phyloP scores from a whole-genome alignment of 2,329 filamentous ascomycete genomes.

The Calonectria multiphialidica region DNA sequence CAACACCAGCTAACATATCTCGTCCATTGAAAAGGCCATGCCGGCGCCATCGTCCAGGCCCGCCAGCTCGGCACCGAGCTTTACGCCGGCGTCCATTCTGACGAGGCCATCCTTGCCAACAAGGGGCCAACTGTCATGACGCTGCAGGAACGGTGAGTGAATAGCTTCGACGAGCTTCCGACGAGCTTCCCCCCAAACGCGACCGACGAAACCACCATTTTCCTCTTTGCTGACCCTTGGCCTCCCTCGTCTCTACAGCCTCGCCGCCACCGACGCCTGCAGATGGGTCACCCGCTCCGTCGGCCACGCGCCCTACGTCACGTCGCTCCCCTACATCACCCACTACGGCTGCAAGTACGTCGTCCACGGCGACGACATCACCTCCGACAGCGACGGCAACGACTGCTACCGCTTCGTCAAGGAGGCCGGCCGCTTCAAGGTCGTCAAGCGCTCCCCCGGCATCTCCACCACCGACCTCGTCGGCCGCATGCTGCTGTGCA shows the following conservation, averaged over 20 bases:
- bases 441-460: constrained; percentile 94
- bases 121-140: constrained; percentile 99
- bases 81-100: constrained; percentile 93
- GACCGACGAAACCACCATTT: not conserved
- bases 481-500: constrained; percentile 96
- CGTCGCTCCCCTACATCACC: constrained; percentile 90
- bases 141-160: constrained; percentile 80
- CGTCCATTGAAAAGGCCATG: constrained; percentile 74
- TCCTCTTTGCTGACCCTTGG: constrained; percentile 24
- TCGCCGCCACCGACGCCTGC: constrained; percentile 93
- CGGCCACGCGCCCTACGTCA: constrained; percentile 92
- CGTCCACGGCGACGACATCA: constrained; percentile 97
- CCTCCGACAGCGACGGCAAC: constrained; percentile 90
- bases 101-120: constrained; percentile 95
- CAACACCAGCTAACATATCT: not conserved
- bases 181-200: not conserved
- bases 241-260: constrained; percentile 57
- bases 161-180: too few species aligned
- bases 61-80: constrained; percentile 91
- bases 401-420: constrained; percentile 99
- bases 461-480: constrained; percentile 99
- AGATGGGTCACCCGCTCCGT: constrained; percentile 92
- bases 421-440: constrained; percentile 91
- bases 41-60: constrained; percentile 95
- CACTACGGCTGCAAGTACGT: constrained; percentile 97